These are phyloP conservation scores for Polygonum aviculare DNA, from an alignment of 148 eudicot species.

Conservation along the genomic window DNA sequence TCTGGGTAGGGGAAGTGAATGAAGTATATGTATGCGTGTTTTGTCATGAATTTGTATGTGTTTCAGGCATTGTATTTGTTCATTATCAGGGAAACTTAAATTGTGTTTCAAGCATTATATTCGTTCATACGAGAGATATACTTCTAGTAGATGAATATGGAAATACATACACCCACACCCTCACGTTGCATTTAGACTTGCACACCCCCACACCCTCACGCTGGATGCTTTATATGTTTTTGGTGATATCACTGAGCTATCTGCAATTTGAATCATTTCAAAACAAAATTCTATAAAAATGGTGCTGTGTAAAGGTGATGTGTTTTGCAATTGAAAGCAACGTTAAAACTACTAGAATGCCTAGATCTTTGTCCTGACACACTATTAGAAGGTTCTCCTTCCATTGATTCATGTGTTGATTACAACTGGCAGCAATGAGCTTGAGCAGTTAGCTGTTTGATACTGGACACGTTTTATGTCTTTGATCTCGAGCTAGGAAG, in stretches of 20 bases:
- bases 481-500: background rate
- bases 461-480: background rate
- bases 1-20: background rate
- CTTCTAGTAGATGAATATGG: background rate
- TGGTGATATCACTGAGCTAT: background rate
- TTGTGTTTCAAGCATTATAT: background rate
- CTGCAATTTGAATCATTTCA: background rate
- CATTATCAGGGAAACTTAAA: background rate
- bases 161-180: background rate
- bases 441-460: background rate
- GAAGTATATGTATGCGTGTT: background rate
- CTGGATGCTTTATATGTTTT: background rate
- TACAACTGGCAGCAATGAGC: background rate
- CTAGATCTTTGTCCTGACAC: background rate
- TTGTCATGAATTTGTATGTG: background rate
- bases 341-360: background rate
- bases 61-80: background rate
- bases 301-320: background rate
- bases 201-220: background rate
- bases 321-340: background rate
- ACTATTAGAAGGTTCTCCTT: background rate
- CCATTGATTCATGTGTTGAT: background rate
- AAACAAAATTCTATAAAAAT: background rate
- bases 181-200: background rate
- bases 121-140: background rate